phyloP scores from a whole-genome alignment of 2,329 filamentous ascomycete species.

The Nannizzia gypsea region DNA sequence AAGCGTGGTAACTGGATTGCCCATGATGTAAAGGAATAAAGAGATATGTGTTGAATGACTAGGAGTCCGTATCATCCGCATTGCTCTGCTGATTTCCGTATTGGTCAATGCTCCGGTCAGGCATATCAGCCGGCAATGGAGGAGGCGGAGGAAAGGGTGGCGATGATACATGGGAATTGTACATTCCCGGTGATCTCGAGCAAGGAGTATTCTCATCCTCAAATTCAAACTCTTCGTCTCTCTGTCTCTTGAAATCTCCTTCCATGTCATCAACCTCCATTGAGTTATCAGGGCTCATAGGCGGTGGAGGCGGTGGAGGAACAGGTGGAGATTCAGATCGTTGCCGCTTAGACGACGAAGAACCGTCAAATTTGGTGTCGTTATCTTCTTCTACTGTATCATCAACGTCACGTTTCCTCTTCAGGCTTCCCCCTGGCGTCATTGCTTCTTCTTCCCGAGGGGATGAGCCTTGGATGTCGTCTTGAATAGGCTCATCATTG shows the following conservation, averaged over 20 bases:
- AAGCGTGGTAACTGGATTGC: not conserved
- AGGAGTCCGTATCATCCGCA: not conserved
- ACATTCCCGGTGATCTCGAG: not conserved
- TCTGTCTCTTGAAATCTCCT: not conserved
- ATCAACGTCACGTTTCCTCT: slow-evolving; percentile 16
- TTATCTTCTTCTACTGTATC: slow-evolving; percentile 15
- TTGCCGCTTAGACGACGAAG: slow-evolving; percentile 16
- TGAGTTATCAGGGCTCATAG: not conserved
- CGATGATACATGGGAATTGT: not conserved
- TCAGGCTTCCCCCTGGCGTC: slow-evolving; percentile 13
- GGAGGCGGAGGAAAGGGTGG: slow-evolving; percentile 15
- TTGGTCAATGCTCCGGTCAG: slow-evolving; percentile 11
- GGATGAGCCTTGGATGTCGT: slow-evolving; percentile 34
- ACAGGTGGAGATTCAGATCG: slow-evolving; percentile 17
- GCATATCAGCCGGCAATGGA: slow-evolving; percentile 18
- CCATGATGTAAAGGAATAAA: not conserved
- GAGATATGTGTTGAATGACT: not conserved
- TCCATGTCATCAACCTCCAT: not conserved
- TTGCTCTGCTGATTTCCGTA: slow-evolving; percentile 10
- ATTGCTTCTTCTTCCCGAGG: slow-evolving; percentile 28
- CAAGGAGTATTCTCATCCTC: not conserved
- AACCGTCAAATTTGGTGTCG: slow-evolving; percentile 13
- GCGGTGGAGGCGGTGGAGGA: slow-evolving; percentile 25
- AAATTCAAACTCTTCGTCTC: not conserved
- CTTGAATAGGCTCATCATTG: slow-evolving; percentile 27